Evolutionary conservation across 208 protist species (phyloP).

Genomic region (Wallacemonas sp.): DNA sequence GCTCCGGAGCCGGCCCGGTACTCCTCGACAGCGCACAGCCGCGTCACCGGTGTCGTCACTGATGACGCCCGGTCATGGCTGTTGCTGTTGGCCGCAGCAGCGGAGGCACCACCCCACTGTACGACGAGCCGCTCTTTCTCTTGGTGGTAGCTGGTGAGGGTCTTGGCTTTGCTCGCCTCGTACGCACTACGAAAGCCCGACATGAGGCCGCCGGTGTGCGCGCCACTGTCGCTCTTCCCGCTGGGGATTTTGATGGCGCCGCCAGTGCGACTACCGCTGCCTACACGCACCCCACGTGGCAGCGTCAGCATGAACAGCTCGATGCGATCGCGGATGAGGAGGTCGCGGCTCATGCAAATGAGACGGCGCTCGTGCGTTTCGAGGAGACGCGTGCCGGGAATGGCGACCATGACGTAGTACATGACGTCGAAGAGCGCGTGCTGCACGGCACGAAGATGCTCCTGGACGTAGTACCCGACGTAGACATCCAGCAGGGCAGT

Average conservation of each 20-base stretch:
- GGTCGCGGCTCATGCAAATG: slow-evolving; percentile 67
- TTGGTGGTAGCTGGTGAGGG: not conserved
- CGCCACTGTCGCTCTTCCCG: not conserved
- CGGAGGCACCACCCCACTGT: not conserved
- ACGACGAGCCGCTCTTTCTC: slow-evolving; percentile 6
- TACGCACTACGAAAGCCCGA: not conserved
- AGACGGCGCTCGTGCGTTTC: slow-evolving; percentile 48
- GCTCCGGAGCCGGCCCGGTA: not conserved
- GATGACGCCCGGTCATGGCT: not conserved
- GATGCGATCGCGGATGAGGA: slow-evolving; percentile 60
- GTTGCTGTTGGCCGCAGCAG: not conserved
- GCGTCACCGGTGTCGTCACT: not conserved
- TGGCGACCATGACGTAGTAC: slow-evolving; percentile 52
- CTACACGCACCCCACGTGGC: not conserved
- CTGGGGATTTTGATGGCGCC: not conserved
- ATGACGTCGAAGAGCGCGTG: slow-evolving; percentile 51
- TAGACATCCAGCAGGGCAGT: slow-evolving; percentile 18
- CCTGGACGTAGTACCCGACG: slow-evolving; percentile 27
- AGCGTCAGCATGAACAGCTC: slow-evolving; percentile 52
- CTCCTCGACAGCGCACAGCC: not conserved
- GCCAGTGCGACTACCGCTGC: slow-evolving; percentile 11
- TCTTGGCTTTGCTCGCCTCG: not conserved
- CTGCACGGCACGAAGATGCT: slow-evolving; percentile 33
- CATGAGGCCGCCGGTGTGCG: not conserved
- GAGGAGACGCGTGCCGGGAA: slow-evolving; percentile 40